Evolutionary conservation across 1,139 yeast species (phyloP).

Genomic region (Blastobotrys petasosporus): DNA sequence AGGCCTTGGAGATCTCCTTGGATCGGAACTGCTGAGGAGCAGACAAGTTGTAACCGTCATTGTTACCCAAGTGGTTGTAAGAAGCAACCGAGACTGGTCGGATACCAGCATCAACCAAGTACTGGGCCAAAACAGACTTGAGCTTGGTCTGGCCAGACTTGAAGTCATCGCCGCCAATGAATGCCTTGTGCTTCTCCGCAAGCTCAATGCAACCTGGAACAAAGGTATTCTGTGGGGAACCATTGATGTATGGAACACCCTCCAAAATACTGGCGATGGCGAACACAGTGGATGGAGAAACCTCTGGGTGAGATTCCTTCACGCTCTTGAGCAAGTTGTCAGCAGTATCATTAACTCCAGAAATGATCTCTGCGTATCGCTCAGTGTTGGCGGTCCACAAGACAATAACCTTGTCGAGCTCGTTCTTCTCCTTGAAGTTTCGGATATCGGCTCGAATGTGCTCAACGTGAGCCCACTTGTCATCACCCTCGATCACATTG

Average conservation of each 20-base stretch:
- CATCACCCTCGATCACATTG: constrained; percentile 64
- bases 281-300: constrained; percentile 85
- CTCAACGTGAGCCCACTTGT: constrained; percentile 90
- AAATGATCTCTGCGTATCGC: constrained; percentile 72
- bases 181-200: constrained; percentile 69
- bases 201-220: constrained; percentile 91
- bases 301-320: constrained; percentile 73
- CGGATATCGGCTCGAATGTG: constrained; percentile 76
- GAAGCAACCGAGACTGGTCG: constrained; percentile 92
- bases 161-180: constrained; percentile 96
- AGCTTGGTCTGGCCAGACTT: constrained; percentile 95
- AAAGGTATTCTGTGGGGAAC: constrained; percentile 96
- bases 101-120: constrained; percentile 94
- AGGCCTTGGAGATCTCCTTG: constrained; percentile 88
- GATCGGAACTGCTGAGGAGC: constrained; percentile 90
- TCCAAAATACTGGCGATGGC: constrained; percentile 92
- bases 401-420: constrained; percentile 79
- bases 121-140: constrained; percentile 92
- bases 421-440: constrained; percentile 66
- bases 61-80: constrained; percentile 93
- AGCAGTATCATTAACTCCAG: constrained; percentile 83
- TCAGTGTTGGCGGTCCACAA: constrained; percentile 98
- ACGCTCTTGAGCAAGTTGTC: constrained; percentile 71
- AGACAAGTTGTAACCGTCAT: constrained; percentile 88
- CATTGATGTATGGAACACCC: constrained; percentile 83